Conservation (phyloP, 371 early-diverging fungal genomes). For the Capillidium heterosporum region DNA sequence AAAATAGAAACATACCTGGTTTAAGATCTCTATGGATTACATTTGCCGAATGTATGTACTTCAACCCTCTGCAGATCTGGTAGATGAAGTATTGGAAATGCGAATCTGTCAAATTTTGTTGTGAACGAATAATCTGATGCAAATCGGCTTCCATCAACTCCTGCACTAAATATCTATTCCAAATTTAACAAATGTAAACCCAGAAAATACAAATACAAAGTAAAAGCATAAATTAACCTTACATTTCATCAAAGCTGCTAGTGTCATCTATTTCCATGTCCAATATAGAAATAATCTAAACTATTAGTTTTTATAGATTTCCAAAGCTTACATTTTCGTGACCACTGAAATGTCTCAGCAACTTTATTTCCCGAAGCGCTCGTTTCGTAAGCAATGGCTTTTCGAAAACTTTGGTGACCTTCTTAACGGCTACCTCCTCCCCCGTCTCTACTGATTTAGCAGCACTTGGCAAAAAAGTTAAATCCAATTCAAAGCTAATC, state of each 20-base stretch:
- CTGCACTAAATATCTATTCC: conserved; percentile 54
- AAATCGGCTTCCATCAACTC: conserved; percentile 98
- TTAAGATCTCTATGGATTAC: conserved; percentile 96
- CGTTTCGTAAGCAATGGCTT: conserved; percentile 71
- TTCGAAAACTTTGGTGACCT: conserved; percentile 57
- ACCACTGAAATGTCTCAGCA: conserved; percentile 71
- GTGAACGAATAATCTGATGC: conserved; percentile 93
- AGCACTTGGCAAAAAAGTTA: conserved; percentile 24
- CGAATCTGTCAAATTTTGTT: conserved; percentile 88
- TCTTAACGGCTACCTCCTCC: conserved; percentile 83
- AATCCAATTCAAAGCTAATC: neutral
- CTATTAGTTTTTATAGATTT: neutral
- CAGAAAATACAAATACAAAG: neutral
- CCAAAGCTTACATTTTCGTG: conserved; percentile 58
- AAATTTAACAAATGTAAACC: neutral
- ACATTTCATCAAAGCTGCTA: conserved; percentile 71
- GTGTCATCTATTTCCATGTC: conserved; percentile 49
- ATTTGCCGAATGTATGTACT: conserved; percentile 97
- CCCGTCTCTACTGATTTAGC: conserved; percentile 58
- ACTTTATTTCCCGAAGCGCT: conserved; percentile 74
- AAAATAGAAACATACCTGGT: conserved; percentile 39
- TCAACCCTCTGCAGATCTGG: conserved; percentile 90
- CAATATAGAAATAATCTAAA: conserved; percentile 48
- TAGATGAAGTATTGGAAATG: conserved; percentile 97
- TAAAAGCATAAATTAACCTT: conserved; percentile 11